These are phyloP conservation scores for Aspergillus brasiliensis DNA, from an alignment of 2,329 filamentous ascomycete species.

Conservation along the genomic window DNA sequence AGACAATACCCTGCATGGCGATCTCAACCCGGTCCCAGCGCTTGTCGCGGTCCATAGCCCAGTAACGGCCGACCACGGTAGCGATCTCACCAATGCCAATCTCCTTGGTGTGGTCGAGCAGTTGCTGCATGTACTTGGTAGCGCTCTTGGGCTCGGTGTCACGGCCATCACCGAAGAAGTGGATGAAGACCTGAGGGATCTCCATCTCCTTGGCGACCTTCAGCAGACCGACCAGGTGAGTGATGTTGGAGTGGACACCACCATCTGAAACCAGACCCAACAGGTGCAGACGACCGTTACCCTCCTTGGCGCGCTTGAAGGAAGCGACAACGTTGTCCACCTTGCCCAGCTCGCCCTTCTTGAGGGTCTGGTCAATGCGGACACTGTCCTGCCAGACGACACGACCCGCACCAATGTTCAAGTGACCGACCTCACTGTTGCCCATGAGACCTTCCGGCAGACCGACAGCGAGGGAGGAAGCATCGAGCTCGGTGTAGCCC, in stretches of 20 bases:
- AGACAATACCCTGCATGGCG: slow-evolving; percentile 81
- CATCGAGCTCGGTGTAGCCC: slow-evolving; percentile 90
- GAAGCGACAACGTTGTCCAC: slow-evolving; percentile 76
- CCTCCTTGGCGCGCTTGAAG: slow-evolving; percentile 77
- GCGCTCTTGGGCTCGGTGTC: slow-evolving; percentile 97
- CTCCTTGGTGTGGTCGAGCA: slow-evolving; percentile 79
- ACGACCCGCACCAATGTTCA: slow-evolving; percentile 96
- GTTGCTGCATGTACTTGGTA: slow-evolving; percentile 81
- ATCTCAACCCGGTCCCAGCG: slow-evolving; percentile 94
- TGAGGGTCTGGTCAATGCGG: slow-evolving; percentile 90
- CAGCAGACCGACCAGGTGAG: slow-evolving; percentile 84
- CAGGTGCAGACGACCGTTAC: slow-evolving; percentile 89
- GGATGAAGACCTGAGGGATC: slow-evolving; percentile 91
- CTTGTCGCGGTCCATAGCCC: slow-evolving; percentile 99
- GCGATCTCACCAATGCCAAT: slow-evolving; percentile 84
- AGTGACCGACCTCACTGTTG: slow-evolving; percentile 96
- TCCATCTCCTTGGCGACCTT: slow-evolving; percentile 85
- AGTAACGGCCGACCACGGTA: slow-evolving; percentile 94
- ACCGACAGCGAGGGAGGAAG: slow-evolving; percentile 92
- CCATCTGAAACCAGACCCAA: slow-evolving; percentile 92
- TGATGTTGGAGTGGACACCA: slow-evolving; percentile 95
- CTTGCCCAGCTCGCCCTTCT: slow-evolving; percentile 76
- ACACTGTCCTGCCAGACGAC: slow-evolving; percentile 99
- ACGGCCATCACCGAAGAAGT: slow-evolving; percentile 98
- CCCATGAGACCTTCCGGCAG: slow-evolving; percentile 97